Percentiles rank a stretch among this genome's conserved stretches.
Evolutionary conservation across 139 green algal species (phyloP).

Genomic region (Edaphochlamys debaryana): DNA sequence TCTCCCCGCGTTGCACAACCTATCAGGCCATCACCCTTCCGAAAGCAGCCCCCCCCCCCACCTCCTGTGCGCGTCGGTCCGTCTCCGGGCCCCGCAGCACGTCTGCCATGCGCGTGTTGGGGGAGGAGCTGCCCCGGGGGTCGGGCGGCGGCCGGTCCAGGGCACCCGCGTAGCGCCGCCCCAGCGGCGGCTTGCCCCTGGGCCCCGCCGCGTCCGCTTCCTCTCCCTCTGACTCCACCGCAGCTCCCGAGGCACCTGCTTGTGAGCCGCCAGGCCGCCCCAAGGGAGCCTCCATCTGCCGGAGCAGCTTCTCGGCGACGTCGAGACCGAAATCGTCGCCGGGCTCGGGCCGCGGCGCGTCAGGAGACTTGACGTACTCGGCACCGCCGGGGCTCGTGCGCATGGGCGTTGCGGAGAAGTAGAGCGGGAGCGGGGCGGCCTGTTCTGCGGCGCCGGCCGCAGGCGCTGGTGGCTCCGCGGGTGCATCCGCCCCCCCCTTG

Average conservation of each 20-base stretch:
- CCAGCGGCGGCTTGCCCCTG: too few relatives aligned
- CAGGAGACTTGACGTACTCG: background rate
- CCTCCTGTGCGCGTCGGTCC: slow-evolving; percentile 7
- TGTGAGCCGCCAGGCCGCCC: too few relatives aligned
- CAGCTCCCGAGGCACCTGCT: too few relatives aligned
- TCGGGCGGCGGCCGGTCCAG: too few relatives aligned
- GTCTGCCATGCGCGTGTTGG: slow-evolving; percentile 22
- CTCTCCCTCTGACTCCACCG: too few relatives aligned
- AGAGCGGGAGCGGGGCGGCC: too few relatives aligned
- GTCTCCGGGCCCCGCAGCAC: slow-evolving; percentile 9
- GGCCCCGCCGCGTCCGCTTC: too few relatives aligned
- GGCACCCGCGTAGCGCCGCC: too few relatives aligned
- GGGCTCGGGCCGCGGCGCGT: background rate
- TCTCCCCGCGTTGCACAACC: too few relatives aligned
- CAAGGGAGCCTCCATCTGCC: background rate
- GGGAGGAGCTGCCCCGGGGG: background rate
- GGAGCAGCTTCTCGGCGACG: slow-evolving; percentile 11
- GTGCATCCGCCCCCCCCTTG: background rate
- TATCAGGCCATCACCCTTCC: too few relatives aligned
- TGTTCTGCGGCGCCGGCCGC: background rate
- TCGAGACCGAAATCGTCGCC: slow-evolving; percentile 23
- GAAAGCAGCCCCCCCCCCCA: background rate
- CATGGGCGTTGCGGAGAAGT: too few relatives aligned
- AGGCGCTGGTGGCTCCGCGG: background rate
- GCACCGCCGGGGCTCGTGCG: background rate